Base-by-base conservation (phyloP, 176 grass and related monocot genomes). In the Bothriochloa decipiens region DNA sequence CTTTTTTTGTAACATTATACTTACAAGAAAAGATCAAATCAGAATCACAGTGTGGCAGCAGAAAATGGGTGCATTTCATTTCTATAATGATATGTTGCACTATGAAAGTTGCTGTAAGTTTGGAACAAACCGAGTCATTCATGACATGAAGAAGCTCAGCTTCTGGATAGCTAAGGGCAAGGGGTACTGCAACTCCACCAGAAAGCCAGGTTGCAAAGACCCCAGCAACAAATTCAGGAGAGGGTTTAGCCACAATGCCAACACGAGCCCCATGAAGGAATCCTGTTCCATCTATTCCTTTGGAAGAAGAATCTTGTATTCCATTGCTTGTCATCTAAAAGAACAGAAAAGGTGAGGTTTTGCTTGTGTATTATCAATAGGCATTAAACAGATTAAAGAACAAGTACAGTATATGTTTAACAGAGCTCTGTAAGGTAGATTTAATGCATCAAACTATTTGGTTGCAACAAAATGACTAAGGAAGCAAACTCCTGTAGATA, bases 151-250 rank as follows among this genome's bases (percentile, higher is more conserved):
- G 68, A 85, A 98, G 85, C 80, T 98, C 96, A 65, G 89, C 68
- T 84, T 98, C 96, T 74, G 96, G 96, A 65, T 98, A 95, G 52
- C 93, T 95, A 68, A 95, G 82, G 39, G 96, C 96, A 83, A 98
- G 93, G 28, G 96, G 96, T 70, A 98, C 93, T 70, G 96, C 92
- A 87, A 98, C 91, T 79, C 96, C 96, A 82, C 96, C 96, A 93
- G 89, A 90, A 79, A 95, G 92, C 96, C 96, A 98, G 69, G 91
- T 98, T 40, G 91, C 96, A 75, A 93, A 87, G 66, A 98, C 70
- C 75, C 88, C 96, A 61, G 93, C 91, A 87, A 98, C 96, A 90
- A 98, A 98, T 93, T 98, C 96, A 83, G 92, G 79, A 83, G 92
- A 98, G 72, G 96, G 96, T 91, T 98, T 95, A 88, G 93, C 96